These are phyloP conservation scores for Ogataea nakhonphanomensis DNA, from an alignment of 805 yeast genomes.

Conservation along the genomic window DNA sequence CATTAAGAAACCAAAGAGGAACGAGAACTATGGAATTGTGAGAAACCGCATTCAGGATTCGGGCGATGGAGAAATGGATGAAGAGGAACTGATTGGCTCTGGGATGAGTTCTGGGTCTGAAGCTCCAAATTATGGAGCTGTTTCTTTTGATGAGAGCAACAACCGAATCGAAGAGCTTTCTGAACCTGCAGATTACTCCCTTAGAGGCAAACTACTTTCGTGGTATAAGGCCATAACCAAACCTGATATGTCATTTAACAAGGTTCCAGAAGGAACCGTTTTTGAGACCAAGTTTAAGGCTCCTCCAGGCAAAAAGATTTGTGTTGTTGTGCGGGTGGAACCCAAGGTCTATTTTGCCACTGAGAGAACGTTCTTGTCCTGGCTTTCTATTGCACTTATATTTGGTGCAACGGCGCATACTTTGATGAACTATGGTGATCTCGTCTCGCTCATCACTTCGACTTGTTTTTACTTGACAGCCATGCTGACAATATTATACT, in stretches of 20 bases:
- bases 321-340: conserved; percentile 94
- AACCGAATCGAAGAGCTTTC: conserved; percentile 29
- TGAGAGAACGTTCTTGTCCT: conserved; percentile 88
- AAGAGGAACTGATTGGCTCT: conserved; percentile 56
- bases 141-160: conserved; percentile 28
- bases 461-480: conserved; percentile 85
- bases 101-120: conserved; percentile 10
- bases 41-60: conserved; percentile 35
- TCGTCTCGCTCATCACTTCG: conserved; percentile 72
- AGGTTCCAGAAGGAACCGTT: conserved; percentile 62
- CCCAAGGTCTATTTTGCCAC: conserved; percentile 99
- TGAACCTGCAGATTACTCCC: conserved; percentile 11
- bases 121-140: conserved; percentile 26
- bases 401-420: conserved; percentile 88
- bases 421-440: conserved; percentile 78
- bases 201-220: conserved; percentile 14
- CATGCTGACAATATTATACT: conserved; percentile 64
- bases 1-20: conserved; percentile 78
- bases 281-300: conserved; percentile 58
- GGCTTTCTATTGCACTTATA: conserved; percentile 89
- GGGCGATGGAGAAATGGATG: conserved; percentile 57
- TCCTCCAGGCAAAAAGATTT: conserved; percentile 85
- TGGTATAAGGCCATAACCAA: conserved; percentile 18
- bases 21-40: conserved; percentile 61
- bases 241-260: conserved; percentile 49